Percentiles rank a stretch among this genome's conserved stretches.
These are phyloP conservation scores for Taxawa tesnikishii DNA, from an alignment of 2,329 filamentous ascomycete genomes.

Conservation along the genomic window DNA sequence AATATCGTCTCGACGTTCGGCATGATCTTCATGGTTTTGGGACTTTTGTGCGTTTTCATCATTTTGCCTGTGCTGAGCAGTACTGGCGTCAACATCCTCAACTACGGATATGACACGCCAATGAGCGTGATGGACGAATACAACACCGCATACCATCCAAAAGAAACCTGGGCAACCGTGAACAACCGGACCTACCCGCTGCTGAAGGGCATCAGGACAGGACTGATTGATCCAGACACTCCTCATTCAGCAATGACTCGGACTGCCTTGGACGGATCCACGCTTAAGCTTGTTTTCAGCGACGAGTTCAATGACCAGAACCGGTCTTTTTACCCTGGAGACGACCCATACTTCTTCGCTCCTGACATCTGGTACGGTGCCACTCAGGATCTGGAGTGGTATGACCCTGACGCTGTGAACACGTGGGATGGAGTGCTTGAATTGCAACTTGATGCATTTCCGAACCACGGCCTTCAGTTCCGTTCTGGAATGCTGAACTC, in stretches of 20 bases:
- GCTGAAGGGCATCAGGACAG: conserved; percentile 33
- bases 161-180: conserved; percentile 31
- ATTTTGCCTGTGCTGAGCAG: conserved; percentile 38
- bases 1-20: conserved; percentile 31
- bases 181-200: conserved; percentile 36
- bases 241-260: conserved; percentile 32
- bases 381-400: conserved; percentile 59
- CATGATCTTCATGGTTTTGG: conserved; percentile 31
- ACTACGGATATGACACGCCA: conserved; percentile 26
- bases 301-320: conserved; percentile 44
- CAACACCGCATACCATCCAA: too few relatives aligned
- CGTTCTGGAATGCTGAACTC: conserved; percentile 64
- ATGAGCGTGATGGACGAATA: conserved; percentile 24
- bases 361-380: conserved; percentile 63
- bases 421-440: conserved; percentile 52
- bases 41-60: conserved; percentile 38
- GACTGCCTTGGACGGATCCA: conserved; percentile 32
- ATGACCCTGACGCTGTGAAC: conserved; percentile 54
- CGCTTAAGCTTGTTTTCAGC: conserved; percentile 39
- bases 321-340: conserved; percentile 46
- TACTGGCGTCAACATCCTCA: conserved; percentile 25
- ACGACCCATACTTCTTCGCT: conserved; percentile 57
- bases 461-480: conserved; percentile 54
- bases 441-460: conserved; percentile 51
- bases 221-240: conserved; percentile 41